These are phyloP conservation scores for Macrophomina phaseolina DNA, from an alignment of 2,329 filamentous ascomycete genomes.

Conservation along the genomic window DNA sequence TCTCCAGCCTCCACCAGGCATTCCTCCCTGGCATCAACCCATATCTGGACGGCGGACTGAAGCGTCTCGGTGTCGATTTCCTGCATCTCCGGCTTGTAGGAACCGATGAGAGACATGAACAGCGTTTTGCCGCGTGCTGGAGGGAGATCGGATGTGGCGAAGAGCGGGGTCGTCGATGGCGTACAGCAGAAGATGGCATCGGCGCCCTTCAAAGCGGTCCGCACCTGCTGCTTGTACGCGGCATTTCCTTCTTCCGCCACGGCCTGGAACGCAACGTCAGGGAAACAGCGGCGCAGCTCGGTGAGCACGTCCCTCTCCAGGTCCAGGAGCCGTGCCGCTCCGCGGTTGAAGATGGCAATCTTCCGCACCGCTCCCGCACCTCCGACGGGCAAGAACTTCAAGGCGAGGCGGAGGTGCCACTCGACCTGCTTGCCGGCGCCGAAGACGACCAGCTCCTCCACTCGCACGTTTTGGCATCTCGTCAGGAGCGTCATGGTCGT, in stretches of 20 bases:
- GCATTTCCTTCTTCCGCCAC: neutral
- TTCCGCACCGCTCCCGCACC: conserved; percentile 33
- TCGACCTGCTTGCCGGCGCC: conserved; percentile 57
- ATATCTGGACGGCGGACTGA: conserved; percentile 29
- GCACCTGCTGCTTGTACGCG: conserved; percentile 30
- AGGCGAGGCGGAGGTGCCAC: conserved; percentile 56
- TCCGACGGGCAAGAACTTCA: conserved; percentile 43
- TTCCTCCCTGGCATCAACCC: conserved; percentile 44
- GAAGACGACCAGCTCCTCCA: conserved; percentile 52
- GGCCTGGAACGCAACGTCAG: neutral
- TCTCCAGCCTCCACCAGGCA: conserved; percentile 56
- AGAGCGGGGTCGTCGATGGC: conserved; percentile 52
- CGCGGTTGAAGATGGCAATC: conserved; percentile 24
- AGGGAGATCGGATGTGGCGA: conserved; percentile 44
- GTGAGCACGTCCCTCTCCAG: conserved; percentile 7
- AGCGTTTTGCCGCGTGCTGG: neutral
- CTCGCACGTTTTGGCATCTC: conserved; percentile 25
- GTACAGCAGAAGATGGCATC: conserved; percentile 59
- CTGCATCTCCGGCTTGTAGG: conserved; percentile 50
- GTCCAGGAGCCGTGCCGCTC: conserved; percentile 5
- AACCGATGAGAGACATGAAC: conserved; percentile 39
- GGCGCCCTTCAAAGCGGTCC: conserved; percentile 38
- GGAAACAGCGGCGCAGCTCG: neutral
- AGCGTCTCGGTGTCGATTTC: conserved; percentile 55
- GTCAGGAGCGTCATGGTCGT: conserved; percentile 66